A percentile compares a stretch with the other conserved stretches of the same genome.
These are phyloP conservation scores for Ogataea allantospora DNA, from an alignment of 805 yeast genomes.

Conservation along the genomic window DNA sequence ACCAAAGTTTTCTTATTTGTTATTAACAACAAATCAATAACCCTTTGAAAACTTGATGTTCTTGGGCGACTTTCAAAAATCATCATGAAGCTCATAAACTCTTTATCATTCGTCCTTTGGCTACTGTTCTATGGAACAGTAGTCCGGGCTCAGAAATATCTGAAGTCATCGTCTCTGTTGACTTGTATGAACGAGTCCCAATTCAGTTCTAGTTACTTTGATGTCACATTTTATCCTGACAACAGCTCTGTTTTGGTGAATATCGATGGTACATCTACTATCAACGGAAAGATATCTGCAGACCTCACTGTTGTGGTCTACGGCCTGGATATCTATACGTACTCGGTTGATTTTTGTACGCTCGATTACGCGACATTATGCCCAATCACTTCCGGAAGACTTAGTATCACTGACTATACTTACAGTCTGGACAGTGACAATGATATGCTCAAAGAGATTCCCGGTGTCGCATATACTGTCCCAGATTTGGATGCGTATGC, in stretches of 20 bases:
- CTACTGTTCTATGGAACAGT: constrained; percentile 8
- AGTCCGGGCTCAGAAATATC: constrained; percentile 29
- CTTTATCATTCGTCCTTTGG: constrained; percentile 3
- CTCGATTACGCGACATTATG: constrained; percentile 58
- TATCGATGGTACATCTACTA: constrained; percentile 74
- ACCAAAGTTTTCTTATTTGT: no score
- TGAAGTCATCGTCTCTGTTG: constrained; percentile 59
- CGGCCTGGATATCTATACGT: constrained; percentile 64
- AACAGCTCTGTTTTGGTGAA: constrained; percentile 63
- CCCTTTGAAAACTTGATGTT: no score
- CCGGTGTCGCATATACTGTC: constrained; percentile 80
- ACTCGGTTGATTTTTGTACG: constrained; percentile 62
- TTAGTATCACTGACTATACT: constrained; percentile 51
- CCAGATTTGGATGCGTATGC: constrained; percentile 96
- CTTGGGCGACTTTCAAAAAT: no score
- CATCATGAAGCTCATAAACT: constrained; percentile 8
- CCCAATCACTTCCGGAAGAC: constrained; percentile 85
- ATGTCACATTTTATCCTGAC: constrained; percentile 68
- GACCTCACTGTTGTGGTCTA: constrained; percentile 68
- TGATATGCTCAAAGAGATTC: constrained; percentile 53
- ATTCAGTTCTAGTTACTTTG: constrained; percentile 80
- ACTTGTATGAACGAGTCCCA: constrained; percentile 92
- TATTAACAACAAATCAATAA: no score
- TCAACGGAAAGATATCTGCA: constrained; percentile 70
- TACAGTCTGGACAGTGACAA: constrained; percentile 40